These are phyloP conservation scores for Lactarius psammicola DNA, from an alignment of 768 basidiomycete genomes.

Conservation along the genomic window DNA sequence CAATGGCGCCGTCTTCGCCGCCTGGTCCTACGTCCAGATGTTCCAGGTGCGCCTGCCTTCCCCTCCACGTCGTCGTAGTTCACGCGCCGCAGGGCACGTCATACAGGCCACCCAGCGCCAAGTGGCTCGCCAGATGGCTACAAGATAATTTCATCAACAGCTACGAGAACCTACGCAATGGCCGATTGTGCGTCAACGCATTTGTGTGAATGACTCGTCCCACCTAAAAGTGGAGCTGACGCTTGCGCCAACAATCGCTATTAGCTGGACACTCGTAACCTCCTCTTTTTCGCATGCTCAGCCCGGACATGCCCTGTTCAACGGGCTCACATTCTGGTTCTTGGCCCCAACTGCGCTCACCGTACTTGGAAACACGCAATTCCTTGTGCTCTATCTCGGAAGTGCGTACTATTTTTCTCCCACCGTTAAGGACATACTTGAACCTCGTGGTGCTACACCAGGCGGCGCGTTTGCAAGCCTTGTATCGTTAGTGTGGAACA, in stretches of 20 bases:
- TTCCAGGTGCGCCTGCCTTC: slow-evolving; percentile 30
- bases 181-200: slow-evolving; percentile 55
- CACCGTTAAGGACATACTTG: neutral
- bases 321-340: slow-evolving; percentile 76
- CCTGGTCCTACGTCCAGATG: slow-evolving; percentile 47
- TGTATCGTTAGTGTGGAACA: slow-evolving; percentile 49
- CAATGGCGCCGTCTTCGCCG: slow-evolving; percentile 59
- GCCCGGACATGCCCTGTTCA: slow-evolving; percentile 64
- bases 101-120: slow-evolving; percentile 36
- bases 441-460: slow-evolving; percentile 32
- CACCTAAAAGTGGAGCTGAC: neutral
- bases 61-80: neutral
- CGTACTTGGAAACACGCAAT: slow-evolving; percentile 62
- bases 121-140: slow-evolving; percentile 48
- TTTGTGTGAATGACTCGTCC: neutral
- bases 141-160: slow-evolving; percentile 60
- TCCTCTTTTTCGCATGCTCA: slow-evolving; percentile 68
- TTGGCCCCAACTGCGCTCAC: slow-evolving; percentile 64
- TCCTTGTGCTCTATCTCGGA: slow-evolving; percentile 71
- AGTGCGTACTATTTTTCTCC: slow-evolving; percentile 41
- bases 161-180: slow-evolving; percentile 56
- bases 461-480: slow-evolving; percentile 61
- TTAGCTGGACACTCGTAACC: slow-evolving; percentile 74
- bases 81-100: slow-evolving; percentile 11
- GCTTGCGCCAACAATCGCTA: neutral